Percentiles rank a stretch among this genome's conserved stretches.
phyloP scores from a whole-genome alignment of 495 filamentous ascomycete species.

The Lichenothelia convexa region DNA sequence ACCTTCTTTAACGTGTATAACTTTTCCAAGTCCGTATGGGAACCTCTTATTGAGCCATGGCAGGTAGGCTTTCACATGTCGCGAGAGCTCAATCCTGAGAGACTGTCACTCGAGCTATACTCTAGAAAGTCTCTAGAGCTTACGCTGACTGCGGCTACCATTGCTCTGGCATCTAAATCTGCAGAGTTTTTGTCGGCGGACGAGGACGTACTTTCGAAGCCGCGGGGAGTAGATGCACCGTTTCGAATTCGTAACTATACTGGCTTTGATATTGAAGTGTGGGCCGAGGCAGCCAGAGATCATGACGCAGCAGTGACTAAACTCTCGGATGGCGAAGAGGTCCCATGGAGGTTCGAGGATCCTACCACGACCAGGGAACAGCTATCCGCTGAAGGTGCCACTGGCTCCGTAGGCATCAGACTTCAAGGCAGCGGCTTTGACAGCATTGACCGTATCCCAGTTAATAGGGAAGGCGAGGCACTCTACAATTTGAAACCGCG shows the following conservation, averaged over 20 bases:
- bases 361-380: conserved; percentile 87
- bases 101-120: conserved; percentile 63
- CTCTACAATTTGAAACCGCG: conserved; percentile 71
- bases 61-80: conserved; percentile 79
- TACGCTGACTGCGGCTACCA: conserved; percentile 82
- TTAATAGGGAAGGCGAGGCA: conserved; percentile 84
- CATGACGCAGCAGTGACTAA: conserved; percentile 53
- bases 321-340: conserved; percentile 73
- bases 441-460: conserved; percentile 65
- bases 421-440: conserved; percentile 92
- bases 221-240: conserved; percentile 75
- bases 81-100: conserved; percentile 54
- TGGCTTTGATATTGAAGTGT: conserved; percentile 71
- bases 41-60: conserved; percentile 93
- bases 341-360: conserved; percentile 91
- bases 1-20: conserved; percentile 95
- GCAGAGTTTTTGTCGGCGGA: conserved; percentile 76
- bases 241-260: conserved; percentile 92
- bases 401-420: conserved; percentile 58
- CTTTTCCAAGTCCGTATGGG: conserved; percentile 97
- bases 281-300: conserved; percentile 39
- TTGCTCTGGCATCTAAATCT: conserved; percentile 81
- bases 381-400: conserved; percentile 61
- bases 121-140: conserved; percentile 82
- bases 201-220: conserved; percentile 87